Evolutionary conservation across 2,329 filamentous ascomycete species (phyloP).

Genomic region (Aspergillus ochraceus): DNA sequence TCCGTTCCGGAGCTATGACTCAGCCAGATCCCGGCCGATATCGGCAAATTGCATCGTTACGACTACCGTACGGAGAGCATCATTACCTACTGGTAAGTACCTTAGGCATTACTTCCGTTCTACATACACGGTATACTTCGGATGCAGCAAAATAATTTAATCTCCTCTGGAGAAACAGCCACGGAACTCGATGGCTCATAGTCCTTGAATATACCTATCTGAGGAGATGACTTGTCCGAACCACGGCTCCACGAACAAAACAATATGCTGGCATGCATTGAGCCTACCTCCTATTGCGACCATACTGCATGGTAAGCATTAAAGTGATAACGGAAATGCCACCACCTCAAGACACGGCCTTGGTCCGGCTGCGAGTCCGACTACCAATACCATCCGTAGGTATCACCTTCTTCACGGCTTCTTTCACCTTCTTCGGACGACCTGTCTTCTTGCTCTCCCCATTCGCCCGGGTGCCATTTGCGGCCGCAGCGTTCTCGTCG

Average conservation of each 20-base stretch:
- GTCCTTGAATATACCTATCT: not conserved
- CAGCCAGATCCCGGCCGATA: slow-evolving; percentile 18
- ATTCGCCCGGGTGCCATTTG: slow-evolving; percentile 21
- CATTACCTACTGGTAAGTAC: too few species aligned
- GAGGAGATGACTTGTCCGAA: not conserved
- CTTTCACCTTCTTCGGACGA: slow-evolving; percentile 34
- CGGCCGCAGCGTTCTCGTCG: slow-evolving; percentile 11
- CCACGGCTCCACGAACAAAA: not conserved
- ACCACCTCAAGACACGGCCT: slow-evolving; percentile 21
- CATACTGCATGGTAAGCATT: not conserved
- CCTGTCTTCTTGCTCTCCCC: slow-evolving; percentile 31
- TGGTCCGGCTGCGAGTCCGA: slow-evolving; percentile 41
- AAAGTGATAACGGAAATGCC: not conserved
- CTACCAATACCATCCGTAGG: slow-evolving; percentile 38
- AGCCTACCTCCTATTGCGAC: not conserved
- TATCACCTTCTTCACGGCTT: slow-evolving; percentile 25
- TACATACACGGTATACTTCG: too few species aligned
- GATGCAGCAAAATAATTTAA: too few species aligned
- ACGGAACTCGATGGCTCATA: too few species aligned
- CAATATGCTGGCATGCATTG: not conserved
- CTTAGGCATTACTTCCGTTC: too few species aligned
- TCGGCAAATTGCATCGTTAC: slow-evolving; percentile 9
- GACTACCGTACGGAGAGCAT: too few species aligned
- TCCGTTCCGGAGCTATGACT: slow-evolving; percentile 32
- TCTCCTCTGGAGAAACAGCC: too few species aligned